Percentiles rank a stretch among this genome's conserved stretches.
Evolutionary conservation across 192 early-diverging fungal genomes (phyloP).

Genomic region (Coemansia sp.): DNA sequence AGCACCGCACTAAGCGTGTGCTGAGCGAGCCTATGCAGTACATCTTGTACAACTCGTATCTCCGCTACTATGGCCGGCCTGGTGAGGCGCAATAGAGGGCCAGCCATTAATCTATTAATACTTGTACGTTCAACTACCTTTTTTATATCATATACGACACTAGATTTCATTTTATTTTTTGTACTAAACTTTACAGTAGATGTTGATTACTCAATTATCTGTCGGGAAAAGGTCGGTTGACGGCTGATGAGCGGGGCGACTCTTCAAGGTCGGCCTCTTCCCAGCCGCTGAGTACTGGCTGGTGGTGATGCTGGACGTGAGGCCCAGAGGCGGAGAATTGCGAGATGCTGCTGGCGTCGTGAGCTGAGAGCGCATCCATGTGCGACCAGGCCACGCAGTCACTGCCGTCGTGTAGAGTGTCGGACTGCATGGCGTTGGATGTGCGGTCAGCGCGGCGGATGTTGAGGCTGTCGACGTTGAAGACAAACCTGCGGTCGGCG

Average conservation of each 20-base stretch:
- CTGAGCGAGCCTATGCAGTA: constrained; percentile 56
- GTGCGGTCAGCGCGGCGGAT: constrained; percentile 33
- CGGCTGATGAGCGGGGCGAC: not conserved
- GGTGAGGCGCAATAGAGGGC: constrained; percentile 14
- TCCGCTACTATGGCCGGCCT: constrained; percentile 52
- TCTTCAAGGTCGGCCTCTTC: constrained; percentile 44
- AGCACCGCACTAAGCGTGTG: constrained; percentile 39
- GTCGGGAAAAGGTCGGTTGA: not conserved
- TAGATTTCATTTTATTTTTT: not conserved
- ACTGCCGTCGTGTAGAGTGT: constrained; percentile 30
- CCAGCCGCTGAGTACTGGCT: constrained; percentile 44
- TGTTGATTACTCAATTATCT: not conserved
- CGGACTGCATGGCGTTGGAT: constrained; percentile 49
- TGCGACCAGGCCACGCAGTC: constrained; percentile 50
- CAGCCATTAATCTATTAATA: not conserved
- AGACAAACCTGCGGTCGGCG: constrained; percentile 13
- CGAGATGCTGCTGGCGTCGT: constrained; percentile 27
- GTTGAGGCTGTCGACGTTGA: constrained; percentile 35
- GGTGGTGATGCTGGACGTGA: constrained; percentile 10
- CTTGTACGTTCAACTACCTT: not conserved
- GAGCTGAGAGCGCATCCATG: constrained; percentile 30
- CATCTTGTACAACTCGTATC: constrained; percentile 52
- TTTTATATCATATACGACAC: not conserved
- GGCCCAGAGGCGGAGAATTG: constrained; percentile 16
- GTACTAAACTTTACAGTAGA: not conserved